Conservation (phyloP, 2,329 filamentous ascomycete species). For the Neofusicoccum sp. region DNA sequence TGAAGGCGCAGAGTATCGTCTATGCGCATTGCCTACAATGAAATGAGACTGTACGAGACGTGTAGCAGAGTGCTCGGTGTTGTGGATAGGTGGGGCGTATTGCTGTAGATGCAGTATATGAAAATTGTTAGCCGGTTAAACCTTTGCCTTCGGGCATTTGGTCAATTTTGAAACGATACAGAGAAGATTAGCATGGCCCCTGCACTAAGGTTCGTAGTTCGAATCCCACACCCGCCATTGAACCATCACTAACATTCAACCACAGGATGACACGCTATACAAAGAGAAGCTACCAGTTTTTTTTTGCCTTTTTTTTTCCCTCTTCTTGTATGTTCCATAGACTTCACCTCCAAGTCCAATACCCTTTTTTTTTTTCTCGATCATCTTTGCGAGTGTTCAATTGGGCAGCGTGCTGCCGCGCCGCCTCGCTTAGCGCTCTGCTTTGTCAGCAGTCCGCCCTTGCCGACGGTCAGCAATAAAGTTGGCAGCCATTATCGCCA, state of each 20-base stretch:
- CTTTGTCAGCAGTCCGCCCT: background rate
- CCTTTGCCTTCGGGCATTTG: slow-evolving; percentile 8
- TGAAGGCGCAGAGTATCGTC: too few relatives aligned
- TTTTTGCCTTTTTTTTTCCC: background rate
- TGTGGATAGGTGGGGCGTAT: too few relatives aligned
- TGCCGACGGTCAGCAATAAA: too few relatives aligned
- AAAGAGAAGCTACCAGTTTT: slow-evolving; percentile 20
- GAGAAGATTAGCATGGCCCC: slow-evolving; percentile 59
- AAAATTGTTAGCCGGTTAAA: rapidly evolving
- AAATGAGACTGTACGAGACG: background rate
- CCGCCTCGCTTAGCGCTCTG: background rate
- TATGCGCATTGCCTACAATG: too few relatives aligned
- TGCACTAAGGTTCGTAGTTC: slow-evolving; percentile 68
- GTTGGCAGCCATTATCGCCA: too few relatives aligned
- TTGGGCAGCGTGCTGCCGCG: too few relatives aligned
- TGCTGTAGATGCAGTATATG: background rate
- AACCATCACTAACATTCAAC: too few relatives aligned
- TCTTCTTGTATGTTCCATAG: background rate
- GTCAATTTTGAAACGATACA: slow-evolving; percentile 51
- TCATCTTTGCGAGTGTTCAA: background rate
- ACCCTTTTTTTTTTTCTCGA: background rate
- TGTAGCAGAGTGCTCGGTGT: background rate
- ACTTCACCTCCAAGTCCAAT: background rate
- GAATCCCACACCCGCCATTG: too few relatives aligned
- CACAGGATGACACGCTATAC: slow-evolving; percentile 16